phyloP scores from a whole-genome alignment of 331 rosid genomes.

The Erythrophleum ivorense region DNA sequence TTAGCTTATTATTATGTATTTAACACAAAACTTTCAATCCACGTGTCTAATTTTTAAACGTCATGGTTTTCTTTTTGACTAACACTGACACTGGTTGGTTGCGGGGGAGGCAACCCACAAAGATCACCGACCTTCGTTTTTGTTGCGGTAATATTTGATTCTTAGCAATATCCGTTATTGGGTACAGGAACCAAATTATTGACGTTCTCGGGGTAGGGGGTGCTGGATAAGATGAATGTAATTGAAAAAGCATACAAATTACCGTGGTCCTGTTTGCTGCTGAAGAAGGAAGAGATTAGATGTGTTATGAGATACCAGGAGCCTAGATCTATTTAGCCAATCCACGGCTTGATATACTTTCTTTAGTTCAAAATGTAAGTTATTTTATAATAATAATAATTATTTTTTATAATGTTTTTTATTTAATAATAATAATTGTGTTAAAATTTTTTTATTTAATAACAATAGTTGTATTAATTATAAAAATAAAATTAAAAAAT shows the following conservation, averaged over 20 bases:
- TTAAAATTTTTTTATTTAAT: too few species aligned
- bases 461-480: too few species aligned
- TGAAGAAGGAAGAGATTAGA: neutral
- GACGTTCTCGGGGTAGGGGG: neutral
- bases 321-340: neutral
- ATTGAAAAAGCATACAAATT: neutral
- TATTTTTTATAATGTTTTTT: too few species aligned
- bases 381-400: too few species aligned
- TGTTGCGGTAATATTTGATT: neutral
- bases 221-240: neutral
- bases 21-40: too few species aligned
- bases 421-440: too few species aligned
- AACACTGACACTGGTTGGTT: too few species aligned
- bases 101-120: too few species aligned
- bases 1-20: too few species aligned
- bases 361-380: too few species aligned
- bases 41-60: neutral
- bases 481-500: too few species aligned
- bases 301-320: neutral
- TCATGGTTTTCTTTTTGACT: neutral
- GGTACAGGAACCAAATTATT: neutral
- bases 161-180: neutral
- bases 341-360: neutral
- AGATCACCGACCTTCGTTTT: too few species aligned
- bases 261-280: neutral